These are phyloP conservation scores for Lathyrus sativus DNA, from an alignment of 306 rosid species.

Conservation along the genomic window DNA sequence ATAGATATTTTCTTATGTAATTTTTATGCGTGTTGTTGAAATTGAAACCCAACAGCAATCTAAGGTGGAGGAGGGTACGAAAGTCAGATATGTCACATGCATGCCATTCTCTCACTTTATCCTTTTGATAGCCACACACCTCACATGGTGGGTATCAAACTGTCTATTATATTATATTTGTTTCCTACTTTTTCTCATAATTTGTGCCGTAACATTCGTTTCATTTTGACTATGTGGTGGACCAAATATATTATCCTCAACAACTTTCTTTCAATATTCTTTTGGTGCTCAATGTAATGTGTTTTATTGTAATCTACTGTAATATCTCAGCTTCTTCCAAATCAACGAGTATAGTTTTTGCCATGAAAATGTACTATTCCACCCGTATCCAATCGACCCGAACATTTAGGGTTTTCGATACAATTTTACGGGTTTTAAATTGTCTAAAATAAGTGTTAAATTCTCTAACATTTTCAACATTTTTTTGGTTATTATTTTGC, in stretches of 20 bases:
- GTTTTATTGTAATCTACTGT: neutral
- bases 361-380: too few relatives aligned
- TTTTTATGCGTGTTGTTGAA: constrained; percentile 8
- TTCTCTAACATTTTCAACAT: too few relatives aligned
- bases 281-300: neutral
- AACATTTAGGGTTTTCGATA: too few relatives aligned
- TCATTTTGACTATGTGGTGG: constrained; percentile 28
- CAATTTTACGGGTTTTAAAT: too few relatives aligned
- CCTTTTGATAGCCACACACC: neutral
- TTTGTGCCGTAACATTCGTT: constrained; percentile 57
- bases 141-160: constrained; percentile 42
- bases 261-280: neutral
- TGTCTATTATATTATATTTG: constrained; percentile 30
- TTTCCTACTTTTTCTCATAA: constrained; percentile 31
- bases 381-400: too few relatives aligned
- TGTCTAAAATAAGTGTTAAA: too few relatives aligned
- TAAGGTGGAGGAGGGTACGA: constrained; percentile 26
- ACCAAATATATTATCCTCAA: constrained; percentile 8
- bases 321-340: neutral
- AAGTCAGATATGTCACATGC: constrained; percentile 35
- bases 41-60: constrained; percentile 30
- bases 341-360: too few relatives aligned
- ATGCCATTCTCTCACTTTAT: constrained; percentile 3
- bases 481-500: too few relatives aligned
- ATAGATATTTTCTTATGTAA: too few relatives aligned